Conservation (phyloP, 2,329 filamentous ascomycete genomes). For the Gliomastix tumulicola region DNA sequence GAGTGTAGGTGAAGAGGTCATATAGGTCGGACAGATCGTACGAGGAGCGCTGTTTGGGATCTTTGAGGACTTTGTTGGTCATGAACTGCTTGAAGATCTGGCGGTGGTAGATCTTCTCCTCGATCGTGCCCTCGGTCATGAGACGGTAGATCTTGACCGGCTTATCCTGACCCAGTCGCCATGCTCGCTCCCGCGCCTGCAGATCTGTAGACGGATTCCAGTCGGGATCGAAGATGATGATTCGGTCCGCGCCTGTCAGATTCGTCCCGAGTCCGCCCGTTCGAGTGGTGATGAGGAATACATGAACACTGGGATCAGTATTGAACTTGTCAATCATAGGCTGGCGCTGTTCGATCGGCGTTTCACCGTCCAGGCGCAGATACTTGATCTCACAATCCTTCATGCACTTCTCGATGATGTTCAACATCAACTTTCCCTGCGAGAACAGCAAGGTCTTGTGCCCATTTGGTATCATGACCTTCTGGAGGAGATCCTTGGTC, state of each 20-base stretch:
- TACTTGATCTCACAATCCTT: conserved; percentile 65
- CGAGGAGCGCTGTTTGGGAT: conserved; percentile 86
- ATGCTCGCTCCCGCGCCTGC: conserved; percentile 90
- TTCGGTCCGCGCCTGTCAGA: conserved; percentile 85
- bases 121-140: conserved; percentile 97
- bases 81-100: conserved; percentile 99
- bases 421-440: conserved; percentile 90
- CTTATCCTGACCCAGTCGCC: conserved; percentile 89
- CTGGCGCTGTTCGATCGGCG: conserved; percentile 82
- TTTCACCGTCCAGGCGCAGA: conserved; percentile 89
- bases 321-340: conserved; percentile 91
- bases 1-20: conserved; percentile 69
- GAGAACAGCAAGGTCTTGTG: conserved; percentile 93
- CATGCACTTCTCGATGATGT: conserved; percentile 84
- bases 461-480: conserved; percentile 78
- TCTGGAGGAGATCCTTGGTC: conserved; percentile 73
- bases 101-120: conserved; percentile 98
- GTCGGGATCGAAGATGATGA: conserved; percentile 97
- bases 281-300: conserved; percentile 92
- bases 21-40: conserved; percentile 88
- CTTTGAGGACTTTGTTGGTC: conserved; percentile 90
- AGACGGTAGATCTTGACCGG: conserved; percentile 94
- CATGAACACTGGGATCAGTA: conserved; percentile 66
- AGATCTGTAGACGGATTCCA: conserved; percentile 98
- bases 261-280: conserved; percentile 93